These are phyloP conservation scores for Plasmodium billcollinsi DNA, from an alignment of 169 alveolate genomes.

Conservation along the genomic window DNA sequence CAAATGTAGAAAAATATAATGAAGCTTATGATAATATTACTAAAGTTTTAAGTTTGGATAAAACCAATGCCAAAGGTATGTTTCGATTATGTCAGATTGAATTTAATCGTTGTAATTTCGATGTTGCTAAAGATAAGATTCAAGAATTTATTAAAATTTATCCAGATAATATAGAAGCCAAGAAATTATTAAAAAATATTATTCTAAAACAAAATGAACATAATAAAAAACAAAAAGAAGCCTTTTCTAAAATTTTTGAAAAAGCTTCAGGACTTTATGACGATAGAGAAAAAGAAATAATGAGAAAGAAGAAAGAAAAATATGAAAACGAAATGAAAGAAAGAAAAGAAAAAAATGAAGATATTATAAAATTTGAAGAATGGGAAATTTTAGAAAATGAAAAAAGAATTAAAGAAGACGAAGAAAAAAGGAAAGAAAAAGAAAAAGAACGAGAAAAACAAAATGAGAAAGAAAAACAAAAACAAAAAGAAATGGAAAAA, in stretches of 20 bases:
- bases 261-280: slow-evolving; percentile 87
- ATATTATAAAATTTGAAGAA: slow-evolving; percentile 67
- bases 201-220: slow-evolving; percentile 77
- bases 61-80: slow-evolving; percentile 76
- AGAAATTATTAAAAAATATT: slow-evolving; percentile 68
- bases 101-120: slow-evolving; percentile 74
- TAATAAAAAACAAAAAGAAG: slow-evolving; percentile 79
- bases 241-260: slow-evolving; percentile 87
- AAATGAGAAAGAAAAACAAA: slow-evolving; percentile 76
- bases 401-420: slow-evolving; percentile 79
- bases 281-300: slow-evolving; percentile 86
- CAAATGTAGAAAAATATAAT: slow-evolving; percentile 77
- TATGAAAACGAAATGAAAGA: slow-evolving; percentile 82
- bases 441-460: slow-evolving; percentile 77
- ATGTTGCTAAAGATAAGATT: slow-evolving; percentile 77
- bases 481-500: slow-evolving; percentile 42
- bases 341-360: slow-evolving; percentile 75
- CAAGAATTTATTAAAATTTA: slow-evolving; percentile 79
- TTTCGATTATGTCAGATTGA: slow-evolving; percentile 79
- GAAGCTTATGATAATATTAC: slow-evolving; percentile 77
- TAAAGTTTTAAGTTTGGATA: slow-evolving; percentile 73
- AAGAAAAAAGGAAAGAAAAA: slow-evolving; percentile 81
- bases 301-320: slow-evolving; percentile 79
- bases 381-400: slow-evolving; percentile 83
- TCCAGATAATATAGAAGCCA: slow-evolving; percentile 80